phyloP scores from a whole-genome alignment of 2,329 filamentous ascomycete species.

The Dothiorella sarmentorum region DNA sequence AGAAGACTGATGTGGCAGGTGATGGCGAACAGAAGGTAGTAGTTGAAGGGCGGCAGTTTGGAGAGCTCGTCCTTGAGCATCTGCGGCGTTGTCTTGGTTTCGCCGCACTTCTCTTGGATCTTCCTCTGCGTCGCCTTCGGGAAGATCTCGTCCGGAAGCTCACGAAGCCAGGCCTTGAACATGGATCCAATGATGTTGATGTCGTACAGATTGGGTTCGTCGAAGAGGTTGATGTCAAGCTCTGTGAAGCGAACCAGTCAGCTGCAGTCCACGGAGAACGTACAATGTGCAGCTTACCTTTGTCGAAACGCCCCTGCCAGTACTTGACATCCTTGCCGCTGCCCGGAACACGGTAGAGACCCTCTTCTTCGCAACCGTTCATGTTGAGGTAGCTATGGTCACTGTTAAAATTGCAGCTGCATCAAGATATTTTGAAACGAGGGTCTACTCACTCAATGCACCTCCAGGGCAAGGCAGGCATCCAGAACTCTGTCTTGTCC shows the following conservation, averaged over 20 bases:
- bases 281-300: constrained; percentile 54
- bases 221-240: constrained; percentile 84
- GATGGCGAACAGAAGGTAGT: constrained; percentile 95
- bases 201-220: constrained; percentile 83
- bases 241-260: constrained; percentile 49
- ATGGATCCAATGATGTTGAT: constrained; percentile 96
- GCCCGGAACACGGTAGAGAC: constrained; percentile 86
- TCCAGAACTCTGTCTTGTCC: constrained; percentile 98
- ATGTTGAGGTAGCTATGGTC: constrained; percentile 74
- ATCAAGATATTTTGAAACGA: neutral
- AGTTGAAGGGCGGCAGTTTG: constrained; percentile 92
- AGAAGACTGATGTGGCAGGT: constrained; percentile 92
- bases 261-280: neutral
- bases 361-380: constrained; percentile 90
- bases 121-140: constrained; percentile 78
- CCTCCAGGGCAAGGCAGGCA: constrained; percentile 92
- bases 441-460: constrained; percentile 73
- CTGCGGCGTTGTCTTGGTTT: constrained; percentile 76
- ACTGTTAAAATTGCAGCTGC: neutral
- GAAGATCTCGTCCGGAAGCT: constrained; percentile 91
- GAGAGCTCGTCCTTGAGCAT: constrained; percentile 87
- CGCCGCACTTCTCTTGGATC: constrained; percentile 74
- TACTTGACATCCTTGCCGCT: constrained; percentile 88
- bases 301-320: constrained; percentile 89
- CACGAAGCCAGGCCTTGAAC: constrained; percentile 93